Conservation (phyloP, 768 basidiomycete genomes). For the Hygrophoropsis aurantiaca region DNA sequence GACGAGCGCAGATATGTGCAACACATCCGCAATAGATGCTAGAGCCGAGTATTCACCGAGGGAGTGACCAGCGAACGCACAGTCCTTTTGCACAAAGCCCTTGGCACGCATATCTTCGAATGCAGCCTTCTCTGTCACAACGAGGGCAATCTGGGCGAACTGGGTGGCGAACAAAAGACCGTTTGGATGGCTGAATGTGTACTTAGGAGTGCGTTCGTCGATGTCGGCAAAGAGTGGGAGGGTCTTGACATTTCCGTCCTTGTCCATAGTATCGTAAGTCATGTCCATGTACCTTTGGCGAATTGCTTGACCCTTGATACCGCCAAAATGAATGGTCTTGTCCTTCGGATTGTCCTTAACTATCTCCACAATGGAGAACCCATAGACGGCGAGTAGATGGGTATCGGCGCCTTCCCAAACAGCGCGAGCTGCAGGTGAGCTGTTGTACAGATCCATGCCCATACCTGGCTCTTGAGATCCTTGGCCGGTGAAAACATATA, state of each 20-base stretch:
- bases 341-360: conserved; percentile 98
- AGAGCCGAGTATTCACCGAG: conserved; percentile 98
- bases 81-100: conserved; percentile 89
- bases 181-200: conserved; percentile 97
- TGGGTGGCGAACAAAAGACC: conserved; percentile 97
- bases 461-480: conserved; percentile 98
- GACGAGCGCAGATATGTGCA: conserved; percentile 91
- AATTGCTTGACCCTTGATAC: conserved; percentile 97
- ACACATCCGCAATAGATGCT: conserved; percentile 95
- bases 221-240: conserved; percentile 96
- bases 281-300: conserved; percentile 99
- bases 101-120: conserved; percentile 98
- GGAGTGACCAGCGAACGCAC: conserved; percentile 96
- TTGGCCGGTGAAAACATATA: conserved; percentile 98
- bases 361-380: conserved; percentile 98
- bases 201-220: conserved; percentile 89
- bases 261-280: conserved; percentile 96
- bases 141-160: conserved; percentile 97
- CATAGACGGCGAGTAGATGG: conserved; percentile 91
- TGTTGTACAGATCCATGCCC: conserved; percentile 98
- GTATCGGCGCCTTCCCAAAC: conserved; percentile 97
- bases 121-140: conserved; percentile 97
- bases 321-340: conserved; percentile 98
- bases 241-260: conserved; percentile 93
- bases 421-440: conserved; percentile 88